Evolutionary conservation across 2,329 filamentous ascomycete species (phyloP).

Genomic region (Monosporascus sp.): DNA sequence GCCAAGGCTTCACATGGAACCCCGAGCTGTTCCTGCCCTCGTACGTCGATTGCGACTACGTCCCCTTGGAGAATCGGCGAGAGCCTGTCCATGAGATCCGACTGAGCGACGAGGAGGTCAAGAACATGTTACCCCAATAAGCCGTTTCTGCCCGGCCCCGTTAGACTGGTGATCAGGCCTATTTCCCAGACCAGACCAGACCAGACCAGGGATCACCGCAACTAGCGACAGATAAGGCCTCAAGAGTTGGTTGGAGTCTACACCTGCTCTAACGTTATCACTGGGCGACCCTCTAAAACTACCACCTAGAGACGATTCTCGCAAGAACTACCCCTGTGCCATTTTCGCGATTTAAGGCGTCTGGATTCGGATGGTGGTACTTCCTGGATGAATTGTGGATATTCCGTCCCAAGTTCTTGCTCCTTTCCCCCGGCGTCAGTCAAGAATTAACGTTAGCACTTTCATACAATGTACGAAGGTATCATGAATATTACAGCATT

Average conservation of each 20-base stretch:
- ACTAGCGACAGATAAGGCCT: neutral
- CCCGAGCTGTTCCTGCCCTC: constrained; percentile 80
- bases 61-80: constrained; percentile 68
- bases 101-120: constrained; percentile 71
- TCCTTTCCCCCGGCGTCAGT: neutral
- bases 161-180: neutral
- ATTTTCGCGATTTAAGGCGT: constrained; percentile 27
- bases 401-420: constrained; percentile 13
- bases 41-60: constrained; percentile 69
- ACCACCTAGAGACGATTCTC: constrained; percentile 24
- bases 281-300: neutral
- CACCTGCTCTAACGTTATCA: neutral
- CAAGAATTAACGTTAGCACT: neutral
- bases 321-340: constrained; percentile 22
- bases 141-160: neutral
- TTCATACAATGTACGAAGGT: neutral
- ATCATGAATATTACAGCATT: neutral
- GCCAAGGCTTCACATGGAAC: constrained; percentile 80
- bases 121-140: constrained; percentile 61
- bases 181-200: neutral
- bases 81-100: constrained; percentile 75
- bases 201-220: neutral
- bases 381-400: constrained; percentile 26
- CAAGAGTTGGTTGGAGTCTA: neutral
- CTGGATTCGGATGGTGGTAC: constrained; percentile 23